phyloP scores from a whole-genome alignment of 2,329 filamentous ascomycete genomes.

The Neophaeococcomyces mojaviensis region DNA sequence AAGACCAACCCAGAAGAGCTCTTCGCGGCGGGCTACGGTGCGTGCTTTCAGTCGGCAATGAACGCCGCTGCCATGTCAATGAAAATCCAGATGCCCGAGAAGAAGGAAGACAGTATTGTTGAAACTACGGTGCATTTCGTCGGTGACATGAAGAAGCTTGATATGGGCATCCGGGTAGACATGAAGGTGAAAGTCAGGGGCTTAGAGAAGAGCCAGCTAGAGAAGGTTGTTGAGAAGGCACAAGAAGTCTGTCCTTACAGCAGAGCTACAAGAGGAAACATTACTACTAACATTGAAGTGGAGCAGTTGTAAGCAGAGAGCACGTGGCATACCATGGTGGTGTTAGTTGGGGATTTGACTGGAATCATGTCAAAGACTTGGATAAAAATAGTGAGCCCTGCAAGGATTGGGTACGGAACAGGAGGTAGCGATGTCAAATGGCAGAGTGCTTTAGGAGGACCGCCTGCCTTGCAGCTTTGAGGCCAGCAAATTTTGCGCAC shows the following conservation, averaged over 20 bases:
- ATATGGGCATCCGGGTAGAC: slow-evolving; percentile 39
- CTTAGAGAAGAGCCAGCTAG: slow-evolving; percentile 10
- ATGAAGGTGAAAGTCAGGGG: slow-evolving; percentile 34
- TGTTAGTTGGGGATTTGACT: too few species aligned
- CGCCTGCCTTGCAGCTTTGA: too few species aligned
- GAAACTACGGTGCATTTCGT: slow-evolving; percentile 39
- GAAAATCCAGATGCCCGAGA: slow-evolving; percentile 35
- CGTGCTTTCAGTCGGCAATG: slow-evolving; percentile 43
- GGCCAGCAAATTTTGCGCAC: too few species aligned
- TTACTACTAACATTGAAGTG: slow-evolving; percentile 16
- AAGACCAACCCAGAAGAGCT: slow-evolving; percentile 44
- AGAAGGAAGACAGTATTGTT: slow-evolving; percentile 32
- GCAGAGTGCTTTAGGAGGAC: too few species aligned
- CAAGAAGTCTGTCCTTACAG: slow-evolving; percentile 19
- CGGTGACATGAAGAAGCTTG: slow-evolving; percentile 36
- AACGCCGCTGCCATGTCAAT: slow-evolving; percentile 35
- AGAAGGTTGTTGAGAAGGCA: slow-evolving; percentile 16
- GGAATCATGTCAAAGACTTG: too few species aligned
- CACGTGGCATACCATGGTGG: too few species aligned
- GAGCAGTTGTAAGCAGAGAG: slow-evolving; percentile 2
- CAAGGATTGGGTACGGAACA: too few species aligned
- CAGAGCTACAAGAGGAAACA: slow-evolving; percentile 15
- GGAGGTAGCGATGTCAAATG: too few species aligned
- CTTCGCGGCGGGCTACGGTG: slow-evolving; percentile 42
- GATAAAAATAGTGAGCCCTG: too few species aligned